Conservation (phyloP, 2,329 filamentous ascomycete species). For the Spiromastix sp. region DNA sequence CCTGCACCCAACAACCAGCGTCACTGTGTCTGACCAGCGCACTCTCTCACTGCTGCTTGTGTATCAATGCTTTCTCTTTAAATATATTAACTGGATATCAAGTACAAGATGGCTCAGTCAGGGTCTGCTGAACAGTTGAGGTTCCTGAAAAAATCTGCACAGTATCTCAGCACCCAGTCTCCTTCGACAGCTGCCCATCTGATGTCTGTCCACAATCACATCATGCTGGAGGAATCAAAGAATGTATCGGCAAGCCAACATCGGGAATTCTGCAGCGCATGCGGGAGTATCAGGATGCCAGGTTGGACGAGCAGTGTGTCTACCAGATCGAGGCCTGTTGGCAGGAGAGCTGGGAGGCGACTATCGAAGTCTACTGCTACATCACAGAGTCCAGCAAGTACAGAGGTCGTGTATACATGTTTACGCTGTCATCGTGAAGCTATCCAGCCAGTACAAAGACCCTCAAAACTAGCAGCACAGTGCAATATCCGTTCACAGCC, state of each 20-base stretch:
- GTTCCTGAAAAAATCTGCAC: slow-evolving; percentile 29
- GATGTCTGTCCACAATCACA: slow-evolving; percentile 25
- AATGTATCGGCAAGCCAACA: slow-evolving; percentile 22
- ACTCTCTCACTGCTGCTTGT: no score
- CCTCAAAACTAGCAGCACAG: slow-evolving; percentile 6
- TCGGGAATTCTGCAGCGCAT: slow-evolving; percentile 28
- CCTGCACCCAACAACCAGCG: no score
- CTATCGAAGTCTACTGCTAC: neutral
- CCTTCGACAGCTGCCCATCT: slow-evolving; percentile 34
- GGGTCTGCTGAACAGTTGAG: slow-evolving; percentile 14
- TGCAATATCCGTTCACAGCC: slow-evolving; percentile 5
- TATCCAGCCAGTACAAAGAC: slow-evolving; percentile 17
- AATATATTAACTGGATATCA: no score
- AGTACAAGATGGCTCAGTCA: slow-evolving; percentile 3
- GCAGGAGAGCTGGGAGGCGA: neutral
- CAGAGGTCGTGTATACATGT: slow-evolving; percentile 24
- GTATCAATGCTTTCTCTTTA: no score
- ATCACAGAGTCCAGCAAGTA: neutral
- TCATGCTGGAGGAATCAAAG: slow-evolving; percentile 25
- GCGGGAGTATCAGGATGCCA: slow-evolving; percentile 27
- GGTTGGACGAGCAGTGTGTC: slow-evolving; percentile 23
- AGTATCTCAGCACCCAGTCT: slow-evolving; percentile 20
- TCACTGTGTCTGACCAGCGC: no score
- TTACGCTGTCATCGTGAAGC: slow-evolving; percentile 26
- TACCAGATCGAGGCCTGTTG: no score